Base-by-base conservation (phyloP, 768 basidiomycete genomes). In the Myochromella boudieri region DNA sequence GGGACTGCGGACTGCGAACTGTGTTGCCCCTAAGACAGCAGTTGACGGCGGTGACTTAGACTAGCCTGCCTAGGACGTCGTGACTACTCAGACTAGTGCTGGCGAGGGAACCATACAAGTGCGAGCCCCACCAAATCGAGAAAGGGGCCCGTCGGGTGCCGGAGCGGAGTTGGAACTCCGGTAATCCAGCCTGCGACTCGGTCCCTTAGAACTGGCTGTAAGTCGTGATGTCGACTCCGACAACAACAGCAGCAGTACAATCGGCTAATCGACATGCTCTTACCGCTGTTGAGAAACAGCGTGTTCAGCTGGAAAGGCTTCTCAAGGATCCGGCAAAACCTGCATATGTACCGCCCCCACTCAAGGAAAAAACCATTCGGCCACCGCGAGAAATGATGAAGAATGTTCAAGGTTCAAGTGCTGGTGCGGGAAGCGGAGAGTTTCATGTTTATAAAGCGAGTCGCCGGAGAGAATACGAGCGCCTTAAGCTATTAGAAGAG, bases 361-460 rank as follows among this genome's bases (percentile, higher is more conserved):
- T 87, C 4, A 88, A 90, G 64, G 87, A 90, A 52, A 94, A 91
- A 71, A 76, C 75, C 0, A 73, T 97, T 24, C 75, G 93, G 15
- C 74, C 94, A 1, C 76, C 95, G 7, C 76, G 91, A 39, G 97
- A 93, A 64, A 93, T 93, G 91, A 97, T 99, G 91, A 97, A 97
- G 78, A 98, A 98, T 58, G 95, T 99, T 6, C 95, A 97, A 66
- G 97, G 97, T 0, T 95, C 91, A 12, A 92, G 91, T 65, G 94
- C 97, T 6, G 97, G 95, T 36, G 97, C 97, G 14, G 97, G 97
- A 41, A 92, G 90, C 46, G 95, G 95, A 33, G 95, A 95, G 67
- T 97, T 98, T 61, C 97, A 99, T 63, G 97, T 99, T 0, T 99
- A 98, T 73, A 98, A 98, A 63, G 95, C 95, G 14, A 84, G 86